Conservation (phyloP, 768 basidiomycete genomes). For the Kwoniella botswanensis region DNA sequence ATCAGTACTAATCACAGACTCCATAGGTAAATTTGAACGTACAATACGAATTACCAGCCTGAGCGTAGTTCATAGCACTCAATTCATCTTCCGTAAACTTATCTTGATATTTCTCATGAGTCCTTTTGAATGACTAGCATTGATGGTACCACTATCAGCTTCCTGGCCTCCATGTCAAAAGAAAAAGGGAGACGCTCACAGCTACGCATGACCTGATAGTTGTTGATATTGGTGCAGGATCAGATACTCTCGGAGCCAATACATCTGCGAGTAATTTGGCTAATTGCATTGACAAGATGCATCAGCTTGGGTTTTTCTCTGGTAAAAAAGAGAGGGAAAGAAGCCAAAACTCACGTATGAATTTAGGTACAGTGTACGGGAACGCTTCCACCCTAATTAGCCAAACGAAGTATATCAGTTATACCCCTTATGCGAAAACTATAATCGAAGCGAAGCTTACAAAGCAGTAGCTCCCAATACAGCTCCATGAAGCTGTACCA, state of each 20-base stretch:
- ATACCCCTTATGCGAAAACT: background rate
- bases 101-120: conserved; percentile 77
- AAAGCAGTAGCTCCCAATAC: conserved; percentile 93
- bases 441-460: conserved; percentile 27
- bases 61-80: conserved; percentile 81
- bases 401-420: background rate
- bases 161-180: conserved; percentile 8
- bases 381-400: conserved; percentile 73
- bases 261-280: conserved; percentile 79
- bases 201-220: conserved; percentile 77
- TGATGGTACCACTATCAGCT: background rate
- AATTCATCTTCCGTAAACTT: conserved; percentile 88
- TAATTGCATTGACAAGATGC: conserved; percentile 3
- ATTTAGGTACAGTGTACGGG: conserved; percentile 92
- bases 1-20: background rate
- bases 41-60: conserved; percentile 75
- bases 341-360: conserved; percentile 64
- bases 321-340: background rate
- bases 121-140: conserved; percentile 59
- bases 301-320: background rate
- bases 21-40: conserved; percentile 19
- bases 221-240: conserved; percentile 87
- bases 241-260: conserved; percentile 80
- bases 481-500: conserved; percentile 81
- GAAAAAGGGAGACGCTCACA: conserved; percentile 13